Percentiles rank a stretch among this genome's conserved stretches.
Evolutionary conservation across 306 rosid species (phyloP).

Genomic region (Parietaria judaica): DNA sequence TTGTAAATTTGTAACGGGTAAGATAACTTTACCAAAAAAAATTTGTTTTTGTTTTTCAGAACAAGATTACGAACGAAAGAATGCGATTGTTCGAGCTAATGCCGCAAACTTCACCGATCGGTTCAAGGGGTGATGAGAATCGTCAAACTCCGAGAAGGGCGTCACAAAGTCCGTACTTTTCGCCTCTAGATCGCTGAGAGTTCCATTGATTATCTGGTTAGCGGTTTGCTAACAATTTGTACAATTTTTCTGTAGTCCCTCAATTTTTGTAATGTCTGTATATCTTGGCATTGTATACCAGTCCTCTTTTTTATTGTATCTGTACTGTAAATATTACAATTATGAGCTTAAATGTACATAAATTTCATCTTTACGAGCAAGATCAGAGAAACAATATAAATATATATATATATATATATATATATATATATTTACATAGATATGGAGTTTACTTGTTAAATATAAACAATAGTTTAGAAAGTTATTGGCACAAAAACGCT

Average conservation of each 20-base stretch:
- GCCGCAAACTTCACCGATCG: slow-evolving; percentile 59
- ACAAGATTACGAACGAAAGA: slow-evolving; percentile 54
- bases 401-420: no score
- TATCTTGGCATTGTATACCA: slow-evolving; percentile 6
- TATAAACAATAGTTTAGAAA: no score
- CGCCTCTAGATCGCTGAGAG: slow-evolving; percentile 65
- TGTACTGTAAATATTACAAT: slow-evolving; percentile 16
- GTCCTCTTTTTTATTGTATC: slow-evolving; percentile 17
- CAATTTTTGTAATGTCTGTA: neutral
- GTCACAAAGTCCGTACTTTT: slow-evolving; percentile 55
- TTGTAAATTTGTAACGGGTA: neutral
- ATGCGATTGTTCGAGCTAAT: slow-evolving; percentile 48
- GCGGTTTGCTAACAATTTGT: slow-evolving; percentile 16
- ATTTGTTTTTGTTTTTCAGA: slow-evolving; percentile 24
- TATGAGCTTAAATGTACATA: slow-evolving; percentile 3
- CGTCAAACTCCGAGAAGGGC: slow-evolving; percentile 45
- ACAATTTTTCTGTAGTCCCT: neutral
- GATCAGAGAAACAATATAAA: no score
- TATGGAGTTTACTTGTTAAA: no score
- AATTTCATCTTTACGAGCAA: neutral
- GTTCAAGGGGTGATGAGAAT: slow-evolving; percentile 44
- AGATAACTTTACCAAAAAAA: neutral
- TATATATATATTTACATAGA: no score
- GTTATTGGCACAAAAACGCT: no score
- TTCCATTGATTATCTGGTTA: slow-evolving; percentile 9